These are phyloP conservation scores for Penicillium sp. DNA, from an alignment of 2,329 filamentous ascomycete species.

Conservation along the genomic window DNA sequence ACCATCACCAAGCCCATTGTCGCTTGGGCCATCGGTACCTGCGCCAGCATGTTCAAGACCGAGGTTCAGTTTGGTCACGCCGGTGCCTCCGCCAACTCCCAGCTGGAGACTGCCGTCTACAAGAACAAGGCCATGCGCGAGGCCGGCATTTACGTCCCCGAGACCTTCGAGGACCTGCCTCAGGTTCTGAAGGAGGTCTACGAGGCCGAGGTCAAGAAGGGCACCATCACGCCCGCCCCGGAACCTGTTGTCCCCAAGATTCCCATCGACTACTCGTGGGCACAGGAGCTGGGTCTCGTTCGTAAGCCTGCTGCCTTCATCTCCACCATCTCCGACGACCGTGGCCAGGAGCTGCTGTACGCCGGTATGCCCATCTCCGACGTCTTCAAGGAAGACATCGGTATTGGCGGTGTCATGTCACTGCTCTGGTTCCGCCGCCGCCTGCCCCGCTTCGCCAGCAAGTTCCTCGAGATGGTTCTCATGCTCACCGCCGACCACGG, in stretches of 20 bases:
- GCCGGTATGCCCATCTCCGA: slow-evolving; percentile 99
- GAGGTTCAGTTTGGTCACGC: slow-evolving; percentile 99
- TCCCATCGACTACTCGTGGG: slow-evolving; percentile 99
- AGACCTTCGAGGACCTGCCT: slow-evolving; percentile 96
- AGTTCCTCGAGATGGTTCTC: slow-evolving; percentile 99
- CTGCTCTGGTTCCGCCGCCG: slow-evolving; percentile 99
- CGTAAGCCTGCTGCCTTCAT: slow-evolving; percentile 99
- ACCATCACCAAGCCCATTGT: slow-evolving; percentile 97
- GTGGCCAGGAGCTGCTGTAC: slow-evolving; percentile 98
- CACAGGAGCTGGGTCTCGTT: slow-evolving; percentile 97
- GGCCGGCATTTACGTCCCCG: slow-evolving; percentile 88
- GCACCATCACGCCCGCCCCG: slow-evolving; percentile 77
- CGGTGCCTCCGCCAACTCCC: slow-evolving; percentile 97
- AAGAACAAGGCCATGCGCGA: slow-evolving; percentile 98
- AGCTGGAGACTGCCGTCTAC: slow-evolving; percentile 91
- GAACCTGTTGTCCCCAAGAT: slow-evolving; percentile 98
- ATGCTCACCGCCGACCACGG: slow-evolving; percentile 99
- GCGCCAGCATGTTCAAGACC: slow-evolving; percentile 99
- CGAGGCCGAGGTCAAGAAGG: slow-evolving; percentile 78
- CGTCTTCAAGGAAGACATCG: slow-evolving; percentile 97
- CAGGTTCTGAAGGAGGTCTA: slow-evolving; percentile 74
- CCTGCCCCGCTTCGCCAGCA: slow-evolving; percentile 91
- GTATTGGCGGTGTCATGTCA: slow-evolving; percentile 99
- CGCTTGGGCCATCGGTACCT: slow-evolving; percentile 98
- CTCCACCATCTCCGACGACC: slow-evolving; percentile 98